phyloP scores from a whole-genome alignment of 2,329 filamentous ascomycete species.

The Amauroascus verrucosus region DNA sequence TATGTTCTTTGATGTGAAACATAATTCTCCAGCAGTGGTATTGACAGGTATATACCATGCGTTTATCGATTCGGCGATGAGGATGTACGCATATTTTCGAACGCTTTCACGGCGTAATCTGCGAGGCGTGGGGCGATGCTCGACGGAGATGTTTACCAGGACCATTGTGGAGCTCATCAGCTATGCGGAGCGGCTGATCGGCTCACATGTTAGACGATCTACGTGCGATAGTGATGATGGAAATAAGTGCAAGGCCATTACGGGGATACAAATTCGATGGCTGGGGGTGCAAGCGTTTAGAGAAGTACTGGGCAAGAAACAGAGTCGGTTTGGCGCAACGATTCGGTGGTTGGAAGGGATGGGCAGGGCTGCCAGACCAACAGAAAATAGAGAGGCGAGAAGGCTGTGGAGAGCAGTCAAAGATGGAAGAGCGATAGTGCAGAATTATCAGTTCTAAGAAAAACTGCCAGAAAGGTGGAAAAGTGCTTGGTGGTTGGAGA shows the following conservation, averaged over 20 bases:
- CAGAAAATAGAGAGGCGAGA: slow-evolving; percentile 26
- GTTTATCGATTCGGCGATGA: slow-evolving; percentile 68
- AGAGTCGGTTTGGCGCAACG: slow-evolving; percentile 56
- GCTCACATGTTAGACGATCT: slow-evolving; percentile 27
- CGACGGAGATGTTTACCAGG: slow-evolving; percentile 48
- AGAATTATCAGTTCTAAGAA: neutral
- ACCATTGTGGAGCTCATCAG: slow-evolving; percentile 53
- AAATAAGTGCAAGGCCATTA: slow-evolving; percentile 29
- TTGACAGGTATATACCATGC: slow-evolving; percentile 64
- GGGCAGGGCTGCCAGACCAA: slow-evolving; percentile 32
- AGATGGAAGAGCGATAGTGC: neutral
- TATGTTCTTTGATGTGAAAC: slow-evolving; percentile 52
- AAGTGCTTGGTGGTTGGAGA: too few relatives aligned
- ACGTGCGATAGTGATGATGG: slow-evolving; percentile 28
- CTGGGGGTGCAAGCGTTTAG: slow-evolving; percentile 61
- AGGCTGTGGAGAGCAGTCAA: slow-evolving; percentile 29
- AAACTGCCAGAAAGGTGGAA: neutral
- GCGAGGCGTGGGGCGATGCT: neutral
- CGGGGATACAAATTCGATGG: slow-evolving; percentile 51
- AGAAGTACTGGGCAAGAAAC: slow-evolving; percentile 57
- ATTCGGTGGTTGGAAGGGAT: slow-evolving; percentile 57
- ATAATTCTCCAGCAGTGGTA: slow-evolving; percentile 62
- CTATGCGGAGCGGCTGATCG: slow-evolving; percentile 53
- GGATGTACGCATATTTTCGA: slow-evolving; percentile 52
- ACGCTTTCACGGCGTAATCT: slow-evolving; percentile 43